Evolutionary conservation across 2,329 filamentous ascomycete species (phyloP).

Genomic region (Ophiostoma ulmi): DNA sequence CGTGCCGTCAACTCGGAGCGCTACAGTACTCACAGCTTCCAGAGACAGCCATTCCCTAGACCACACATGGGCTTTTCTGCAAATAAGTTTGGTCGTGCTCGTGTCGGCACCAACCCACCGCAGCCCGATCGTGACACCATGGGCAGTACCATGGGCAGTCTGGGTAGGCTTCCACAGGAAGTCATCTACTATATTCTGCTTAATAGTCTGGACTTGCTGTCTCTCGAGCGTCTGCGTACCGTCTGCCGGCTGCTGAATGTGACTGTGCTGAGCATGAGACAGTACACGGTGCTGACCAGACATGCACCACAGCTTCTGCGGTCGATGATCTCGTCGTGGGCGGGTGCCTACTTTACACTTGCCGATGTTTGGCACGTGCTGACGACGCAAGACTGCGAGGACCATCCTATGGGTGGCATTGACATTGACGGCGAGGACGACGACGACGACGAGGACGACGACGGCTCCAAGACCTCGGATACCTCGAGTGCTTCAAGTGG

Average conservation of each 20-base stretch:
- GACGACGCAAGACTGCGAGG: slow-evolving; percentile 6
- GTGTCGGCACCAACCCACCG: background rate
- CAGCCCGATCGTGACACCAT: background rate
- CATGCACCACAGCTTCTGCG: background rate
- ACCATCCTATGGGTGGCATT: background rate
- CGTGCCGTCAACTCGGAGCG: background rate
- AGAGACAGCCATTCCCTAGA: background rate
- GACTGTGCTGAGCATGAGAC: background rate
- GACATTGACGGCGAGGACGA: background rate
- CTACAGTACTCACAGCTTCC: background rate
- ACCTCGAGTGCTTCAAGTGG: no score
- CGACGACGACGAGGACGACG: background rate
- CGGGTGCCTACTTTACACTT: background rate
- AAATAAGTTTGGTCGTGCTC: background rate
- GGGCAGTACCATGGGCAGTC: background rate
- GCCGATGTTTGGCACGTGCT: background rate
- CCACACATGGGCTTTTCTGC: background rate
- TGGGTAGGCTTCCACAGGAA: background rate
- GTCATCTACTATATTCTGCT: background rate
- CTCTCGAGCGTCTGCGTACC: background rate
- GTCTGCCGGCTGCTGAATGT: background rate
- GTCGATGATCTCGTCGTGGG: background rate
- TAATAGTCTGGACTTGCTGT: background rate
- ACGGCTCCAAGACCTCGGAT: no score
- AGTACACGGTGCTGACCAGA: background rate